These are phyloP conservation scores for Xerocomellus amylosporus DNA, from an alignment of 768 basidiomycete species.

Conservation along the genomic window DNA sequence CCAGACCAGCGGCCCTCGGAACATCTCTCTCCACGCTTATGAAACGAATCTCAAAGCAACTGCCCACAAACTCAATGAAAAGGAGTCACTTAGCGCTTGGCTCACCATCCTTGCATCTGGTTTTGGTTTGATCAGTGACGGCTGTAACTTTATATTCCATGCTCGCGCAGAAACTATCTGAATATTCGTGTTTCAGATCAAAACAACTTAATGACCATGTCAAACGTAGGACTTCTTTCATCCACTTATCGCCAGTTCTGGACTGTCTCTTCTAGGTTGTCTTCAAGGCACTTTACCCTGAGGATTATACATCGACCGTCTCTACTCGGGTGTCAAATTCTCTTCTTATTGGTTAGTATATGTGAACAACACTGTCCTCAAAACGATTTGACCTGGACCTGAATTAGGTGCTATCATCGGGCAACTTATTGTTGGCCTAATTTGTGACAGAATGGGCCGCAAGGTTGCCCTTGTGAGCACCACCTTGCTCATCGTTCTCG, in stretches of 20 bases:
- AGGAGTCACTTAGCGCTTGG: constrained; percentile 51
- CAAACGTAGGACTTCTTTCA: constrained; percentile 43
- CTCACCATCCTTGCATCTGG: constrained; percentile 65
- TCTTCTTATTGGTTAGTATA: constrained; percentile 57
- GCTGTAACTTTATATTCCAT: constrained; percentile 38
- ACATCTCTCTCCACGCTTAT: constrained; percentile 24
- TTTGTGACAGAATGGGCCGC: constrained; percentile 73
- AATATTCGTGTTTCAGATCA: constrained; percentile 44
- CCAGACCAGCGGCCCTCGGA: constrained; percentile 7
- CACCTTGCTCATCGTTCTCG: constrained; percentile 66
- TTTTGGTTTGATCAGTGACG: constrained; percentile 64
- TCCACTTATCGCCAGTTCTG: constrained; percentile 1
- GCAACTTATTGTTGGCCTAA: constrained; percentile 58
- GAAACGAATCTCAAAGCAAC: constrained; percentile 22
- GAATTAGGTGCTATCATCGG: constrained; percentile 56
- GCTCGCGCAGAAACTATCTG: not conserved
- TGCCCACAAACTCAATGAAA: constrained; percentile 28
- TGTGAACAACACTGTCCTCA: not conserved
- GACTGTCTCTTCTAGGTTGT: constrained; percentile 46
- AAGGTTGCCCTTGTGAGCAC: constrained; percentile 72
- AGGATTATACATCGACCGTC: constrained; percentile 54
- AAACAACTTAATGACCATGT: constrained; percentile 70
- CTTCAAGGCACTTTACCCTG: constrained; percentile 62
- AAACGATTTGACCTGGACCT: constrained; percentile 1
- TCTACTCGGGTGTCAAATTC: constrained; percentile 72